Evolutionary conservation across 768 basidiomycete species (phyloP).

Genomic region (Suillus decipiens): DNA sequence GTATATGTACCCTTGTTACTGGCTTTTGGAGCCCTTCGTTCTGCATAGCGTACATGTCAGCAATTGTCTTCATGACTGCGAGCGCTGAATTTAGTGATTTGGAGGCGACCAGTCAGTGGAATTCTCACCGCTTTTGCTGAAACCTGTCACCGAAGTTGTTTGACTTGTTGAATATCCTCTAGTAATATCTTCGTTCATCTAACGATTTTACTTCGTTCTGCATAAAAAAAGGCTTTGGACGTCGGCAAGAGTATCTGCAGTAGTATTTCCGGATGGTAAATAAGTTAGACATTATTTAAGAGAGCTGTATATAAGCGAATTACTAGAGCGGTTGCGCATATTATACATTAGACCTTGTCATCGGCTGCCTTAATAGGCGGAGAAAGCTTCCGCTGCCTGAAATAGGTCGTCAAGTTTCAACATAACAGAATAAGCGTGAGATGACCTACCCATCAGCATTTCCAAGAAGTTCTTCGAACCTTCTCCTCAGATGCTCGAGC

Average conservation of each 20-base stretch:
- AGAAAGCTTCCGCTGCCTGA: constrained; percentile 5
- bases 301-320: neutral
- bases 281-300: too few species aligned
- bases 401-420: neutral
- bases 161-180: too few species aligned
- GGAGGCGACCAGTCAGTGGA: too few species aligned
- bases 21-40: too few species aligned
- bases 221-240: neutral
- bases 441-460: constrained; percentile 15
- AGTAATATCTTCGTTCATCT: too few species aligned
- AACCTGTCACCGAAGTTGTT: too few species aligned
- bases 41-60: too few species aligned
- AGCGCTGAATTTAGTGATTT: too few species aligned
- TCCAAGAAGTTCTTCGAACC: constrained; percentile 32
- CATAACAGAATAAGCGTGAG: neutral
- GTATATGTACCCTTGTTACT: too few species aligned
- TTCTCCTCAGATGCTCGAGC: constrained; percentile 19
- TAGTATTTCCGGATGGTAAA: neutral
- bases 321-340: neutral
- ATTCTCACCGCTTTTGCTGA: too few species aligned
- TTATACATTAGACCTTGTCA: too few species aligned
- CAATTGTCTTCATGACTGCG: too few species aligned
- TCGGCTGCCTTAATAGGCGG: neutral
- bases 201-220: neutral
- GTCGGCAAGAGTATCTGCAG: neutral